Evolutionary conservation across 2,329 filamentous ascomycete genomes (phyloP).

Genomic region (Epichloe sp.): DNA sequence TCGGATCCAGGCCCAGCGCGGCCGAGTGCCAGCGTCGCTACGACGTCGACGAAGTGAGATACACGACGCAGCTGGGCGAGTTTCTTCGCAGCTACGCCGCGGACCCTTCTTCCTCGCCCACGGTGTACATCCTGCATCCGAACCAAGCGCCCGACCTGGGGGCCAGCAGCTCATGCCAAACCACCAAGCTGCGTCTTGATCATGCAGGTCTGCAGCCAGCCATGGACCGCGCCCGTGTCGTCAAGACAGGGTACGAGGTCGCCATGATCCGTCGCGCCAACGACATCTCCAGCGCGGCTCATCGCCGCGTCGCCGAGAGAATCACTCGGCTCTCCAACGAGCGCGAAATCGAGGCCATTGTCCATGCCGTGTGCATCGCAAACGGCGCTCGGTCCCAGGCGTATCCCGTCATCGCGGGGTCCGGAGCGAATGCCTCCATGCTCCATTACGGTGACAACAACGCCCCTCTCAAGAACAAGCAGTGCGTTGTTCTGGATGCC

Average conservation of each 20-base stretch:
- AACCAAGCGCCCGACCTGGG: slow-evolving; percentile 23
- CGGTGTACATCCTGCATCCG: slow-evolving; percentile 33
- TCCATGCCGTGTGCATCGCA: slow-evolving; percentile 58
- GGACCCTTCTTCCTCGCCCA: slow-evolving; percentile 26
- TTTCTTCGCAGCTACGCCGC: slow-evolving; percentile 27
- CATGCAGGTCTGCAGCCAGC: slow-evolving; percentile 45
- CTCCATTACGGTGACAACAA: slow-evolving; percentile 82
- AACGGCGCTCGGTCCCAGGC: slow-evolving; percentile 64
- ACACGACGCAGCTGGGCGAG: slow-evolving; percentile 38
- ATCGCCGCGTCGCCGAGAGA: slow-evolving; percentile 55
- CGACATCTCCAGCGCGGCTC: slow-evolving; percentile 63
- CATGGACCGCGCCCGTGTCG: slow-evolving; percentile 67
- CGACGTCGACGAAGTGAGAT: slow-evolving; percentile 60
- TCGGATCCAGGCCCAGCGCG: slow-evolving; percentile 44
- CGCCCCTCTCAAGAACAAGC: slow-evolving; percentile 51
- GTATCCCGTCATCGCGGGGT: slow-evolving; percentile 80
- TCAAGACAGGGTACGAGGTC: slow-evolving; percentile 81
- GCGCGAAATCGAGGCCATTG: slow-evolving; percentile 69
- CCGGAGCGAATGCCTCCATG: slow-evolving; percentile 69
- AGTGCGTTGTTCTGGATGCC: slow-evolving; percentile 75
- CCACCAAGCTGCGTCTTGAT: slow-evolving; percentile 30
- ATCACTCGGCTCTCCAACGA: slow-evolving; percentile 58
- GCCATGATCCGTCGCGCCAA: slow-evolving; percentile 71
- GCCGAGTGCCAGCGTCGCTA: slow-evolving; percentile 48
- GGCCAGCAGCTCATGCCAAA: neutral